Percentiles rank a stretch among this genome's conserved stretches.
These are phyloP conservation scores for Claviceps sp. DNA, from an alignment of 2,329 filamentous ascomycete genomes.

Conservation along the genomic window DNA sequence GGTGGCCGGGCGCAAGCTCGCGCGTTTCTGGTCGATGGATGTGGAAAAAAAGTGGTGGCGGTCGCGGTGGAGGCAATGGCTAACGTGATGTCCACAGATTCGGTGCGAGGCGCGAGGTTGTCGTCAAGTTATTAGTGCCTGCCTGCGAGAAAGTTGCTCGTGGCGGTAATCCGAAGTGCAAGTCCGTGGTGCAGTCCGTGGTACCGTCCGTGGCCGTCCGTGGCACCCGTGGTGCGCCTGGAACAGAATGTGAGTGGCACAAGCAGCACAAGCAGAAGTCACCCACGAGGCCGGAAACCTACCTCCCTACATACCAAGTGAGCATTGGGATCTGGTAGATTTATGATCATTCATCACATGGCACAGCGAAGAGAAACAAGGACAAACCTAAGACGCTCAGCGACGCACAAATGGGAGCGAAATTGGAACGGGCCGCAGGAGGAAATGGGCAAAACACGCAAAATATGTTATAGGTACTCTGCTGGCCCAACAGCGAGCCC, in stretches of 20 bases:
- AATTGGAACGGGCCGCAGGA: background rate
- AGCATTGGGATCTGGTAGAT: background rate
- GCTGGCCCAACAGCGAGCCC: no score
- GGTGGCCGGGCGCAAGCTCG: background rate
- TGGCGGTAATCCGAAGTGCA: background rate
- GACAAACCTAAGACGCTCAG: background rate
- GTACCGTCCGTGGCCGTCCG: background rate
- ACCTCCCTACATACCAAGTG: no score
- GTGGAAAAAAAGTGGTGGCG: background rate
- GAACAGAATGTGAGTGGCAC: background rate
- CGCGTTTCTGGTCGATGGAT: background rate
- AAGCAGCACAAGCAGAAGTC: background rate
- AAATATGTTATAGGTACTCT: background rate
- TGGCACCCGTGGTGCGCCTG: background rate
- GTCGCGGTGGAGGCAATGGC: background rate
- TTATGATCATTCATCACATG: background rate
- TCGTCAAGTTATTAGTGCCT: background rate
- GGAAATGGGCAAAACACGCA: background rate
- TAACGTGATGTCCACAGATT: background rate
- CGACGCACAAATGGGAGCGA: background rate
- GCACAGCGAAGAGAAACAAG: background rate
- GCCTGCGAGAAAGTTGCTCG: background rate
- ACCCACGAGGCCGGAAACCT: background rate
- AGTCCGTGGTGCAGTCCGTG: background rate
- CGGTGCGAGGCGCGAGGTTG: background rate